Evolutionary conservation across 1,284 basidiomycete genomes (phyloP), one percentile per base, ranked within the genome.

Genomic region (Boletus semigastroideus): DNA sequence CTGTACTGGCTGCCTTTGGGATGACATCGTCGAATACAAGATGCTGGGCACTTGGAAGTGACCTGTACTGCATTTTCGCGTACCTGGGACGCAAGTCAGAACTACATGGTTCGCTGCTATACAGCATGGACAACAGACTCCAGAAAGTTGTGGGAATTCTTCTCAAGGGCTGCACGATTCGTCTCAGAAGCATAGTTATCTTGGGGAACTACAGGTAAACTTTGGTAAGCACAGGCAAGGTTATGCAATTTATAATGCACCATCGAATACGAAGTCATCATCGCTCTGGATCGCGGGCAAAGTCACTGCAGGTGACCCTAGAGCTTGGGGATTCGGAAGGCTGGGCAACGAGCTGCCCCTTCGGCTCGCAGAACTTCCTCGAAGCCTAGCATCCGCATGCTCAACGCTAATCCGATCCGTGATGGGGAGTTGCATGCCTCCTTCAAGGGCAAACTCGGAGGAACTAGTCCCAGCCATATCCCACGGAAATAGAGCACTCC

Each of bases 401-500:
- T 81, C 79, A 34, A 83, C 60, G 56, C 74, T 78, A 40, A 78
- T 60, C 42, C 70, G 71, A 53, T 80, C 78, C 57, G 75, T 78
- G 34, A 71, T 73, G 31, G 58, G 56, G 43, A 70, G 65, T 6
- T 69, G 74, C 52, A 78, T 72, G 5, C 64, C 72, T 25, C 64
- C 73, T 27, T 63, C 74, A 40, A 62, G 56, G 4, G 64, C 73
- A 34, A 62, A 62, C 33, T 64, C 73, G 4, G 86, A 87, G 12
- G 85, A 86, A 54, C 78, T 86, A 22, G 74, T 72, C 1, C 83
- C 86, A 14, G 86, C 87, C 65, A 90, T 78, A 60, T 91, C 88
- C 89, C 89, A 92, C 5, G 89, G 90, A 66, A 90, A 90, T 41
- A 90, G 67, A 8, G 83, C 80, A 59, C 80, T 87, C 33, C 78